Evolutionary conservation across 2,329 filamentous ascomycete genomes (phyloP).

Genomic region (Periconia digitata): DNA sequence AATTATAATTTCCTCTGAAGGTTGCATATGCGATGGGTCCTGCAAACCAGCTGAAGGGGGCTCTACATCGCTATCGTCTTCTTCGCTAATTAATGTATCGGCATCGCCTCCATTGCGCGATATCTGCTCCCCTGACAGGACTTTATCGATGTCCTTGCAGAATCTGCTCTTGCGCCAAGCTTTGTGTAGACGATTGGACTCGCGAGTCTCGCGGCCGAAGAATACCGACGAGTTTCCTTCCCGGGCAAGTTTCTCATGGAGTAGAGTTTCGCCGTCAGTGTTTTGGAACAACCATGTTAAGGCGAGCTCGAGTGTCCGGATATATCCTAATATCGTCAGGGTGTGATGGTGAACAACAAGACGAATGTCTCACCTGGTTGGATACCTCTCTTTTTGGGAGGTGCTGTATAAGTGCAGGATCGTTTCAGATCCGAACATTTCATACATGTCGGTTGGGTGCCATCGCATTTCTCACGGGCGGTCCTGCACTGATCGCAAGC

Average conservation of each 20-base stretch:
- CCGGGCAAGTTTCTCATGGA: conserved; percentile 57
- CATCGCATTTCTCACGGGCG: conserved; percentile 73
- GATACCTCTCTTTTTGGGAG: conserved; percentile 74
- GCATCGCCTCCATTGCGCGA: conserved; percentile 9
- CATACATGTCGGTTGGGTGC: conserved; percentile 65
- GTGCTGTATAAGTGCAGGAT: conserved; percentile 70
- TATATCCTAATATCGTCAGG: conserved; percentile 58
- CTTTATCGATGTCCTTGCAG: conserved; percentile 63
- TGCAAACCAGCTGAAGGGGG: conserved; percentile 8
- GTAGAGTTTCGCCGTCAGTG: conserved; percentile 59
- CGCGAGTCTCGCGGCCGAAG: conserved; percentile 54
- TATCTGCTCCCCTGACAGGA: conserved; percentile 54
- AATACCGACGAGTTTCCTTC: conserved; percentile 53
- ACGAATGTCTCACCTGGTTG: conserved; percentile 54
- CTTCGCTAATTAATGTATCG: conserved; percentile 24
- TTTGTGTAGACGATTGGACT: conserved; percentile 60
- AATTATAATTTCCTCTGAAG: conserved; percentile 5
- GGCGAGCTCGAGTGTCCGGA: conserved; percentile 70
- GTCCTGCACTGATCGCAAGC: conserved; percentile 70
- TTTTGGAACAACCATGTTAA: conserved; percentile 68
- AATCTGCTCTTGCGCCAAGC: conserved; percentile 66
- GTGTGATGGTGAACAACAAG: background rate
- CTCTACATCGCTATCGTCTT: conserved; percentile 29
- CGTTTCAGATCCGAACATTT: conserved; percentile 66
- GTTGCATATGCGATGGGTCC: conserved; percentile 6